Conservation (phyloP, 2,329 filamentous ascomycete species). For the Colletotrichum sp. region DNA sequence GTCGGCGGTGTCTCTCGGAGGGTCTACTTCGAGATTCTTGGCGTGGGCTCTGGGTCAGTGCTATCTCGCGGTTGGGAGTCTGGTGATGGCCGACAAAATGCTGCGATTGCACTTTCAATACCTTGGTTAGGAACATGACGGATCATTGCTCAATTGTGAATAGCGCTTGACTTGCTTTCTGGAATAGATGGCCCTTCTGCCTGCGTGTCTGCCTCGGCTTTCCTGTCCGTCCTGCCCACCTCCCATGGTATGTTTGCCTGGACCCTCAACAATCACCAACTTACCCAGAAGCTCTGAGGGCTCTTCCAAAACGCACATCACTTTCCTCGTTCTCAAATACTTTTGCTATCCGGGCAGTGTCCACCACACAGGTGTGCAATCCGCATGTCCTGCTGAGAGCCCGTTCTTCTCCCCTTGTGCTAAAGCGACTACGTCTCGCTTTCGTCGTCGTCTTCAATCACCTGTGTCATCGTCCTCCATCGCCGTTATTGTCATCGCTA, state of each 20-base stretch:
- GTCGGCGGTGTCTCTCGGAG: background rate
- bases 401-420: no score
- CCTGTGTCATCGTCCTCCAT: no score
- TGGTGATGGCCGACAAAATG: background rate
- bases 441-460: no score
- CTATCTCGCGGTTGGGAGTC: no score
- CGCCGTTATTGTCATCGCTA: no score
- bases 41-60: background rate
- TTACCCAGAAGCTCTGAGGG: accelerated
- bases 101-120: background rate
- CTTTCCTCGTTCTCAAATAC: accelerated
- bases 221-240: background rate
- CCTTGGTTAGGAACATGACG: accelerated
- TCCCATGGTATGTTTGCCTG: accelerated
- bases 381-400: no score
- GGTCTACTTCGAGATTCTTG: background rate
- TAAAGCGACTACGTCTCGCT: no score
- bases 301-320: background rate
- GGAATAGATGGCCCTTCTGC: accelerated
- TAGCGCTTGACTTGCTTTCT: background rate
- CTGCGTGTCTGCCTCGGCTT: background rate
- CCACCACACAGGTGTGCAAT: accelerated
- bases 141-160: background rate
- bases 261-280: background rate
- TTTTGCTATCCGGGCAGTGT: no score